Evolutionary conservation across 148 eudicot species (phyloP).

Genomic region (Selenicereus undatus): DNA sequence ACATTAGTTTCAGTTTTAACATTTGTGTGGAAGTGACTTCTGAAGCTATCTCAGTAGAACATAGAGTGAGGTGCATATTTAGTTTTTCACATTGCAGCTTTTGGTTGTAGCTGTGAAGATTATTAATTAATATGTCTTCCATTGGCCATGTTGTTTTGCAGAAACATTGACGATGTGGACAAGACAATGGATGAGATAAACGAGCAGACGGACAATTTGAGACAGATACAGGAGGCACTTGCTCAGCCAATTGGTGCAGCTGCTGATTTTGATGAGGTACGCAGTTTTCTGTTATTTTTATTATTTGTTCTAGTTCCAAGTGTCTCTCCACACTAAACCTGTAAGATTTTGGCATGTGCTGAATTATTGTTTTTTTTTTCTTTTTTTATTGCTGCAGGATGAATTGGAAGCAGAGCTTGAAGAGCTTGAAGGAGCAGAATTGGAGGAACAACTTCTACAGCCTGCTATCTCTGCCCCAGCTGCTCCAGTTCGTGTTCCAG

Average conservation of each 20-base stretch:
- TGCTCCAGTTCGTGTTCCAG: slow-evolving; percentile 32
- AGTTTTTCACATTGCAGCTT: neutral
- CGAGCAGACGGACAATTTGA: slow-evolving; percentile 71
- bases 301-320: too few relatives aligned
- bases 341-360: neutral
- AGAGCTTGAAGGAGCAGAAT: slow-evolving; percentile 64
- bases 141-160: slow-evolving; percentile 22
- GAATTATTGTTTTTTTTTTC: neutral
- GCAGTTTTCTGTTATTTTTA: neutral
- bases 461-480: slow-evolving; percentile 46
- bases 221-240: slow-evolving; percentile 64
- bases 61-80: neutral
- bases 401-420: slow-evolving; percentile 68
- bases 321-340: neutral
- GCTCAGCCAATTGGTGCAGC: slow-evolving; percentile 55
- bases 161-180: slow-evolving; percentile 78
- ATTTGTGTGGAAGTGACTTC: neutral
- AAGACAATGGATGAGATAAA: slow-evolving; percentile 83
- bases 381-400: slow-evolving; percentile 35
- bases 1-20: neutral
- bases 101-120: neutral
- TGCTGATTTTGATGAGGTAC: slow-evolving; percentile 62
- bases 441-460: slow-evolving; percentile 67
- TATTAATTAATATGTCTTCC: neutral
- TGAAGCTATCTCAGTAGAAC: neutral